These are phyloP conservation scores for Sherardia arvensis DNA, from an alignment of 257 asterid species.

Conservation along the genomic window DNA sequence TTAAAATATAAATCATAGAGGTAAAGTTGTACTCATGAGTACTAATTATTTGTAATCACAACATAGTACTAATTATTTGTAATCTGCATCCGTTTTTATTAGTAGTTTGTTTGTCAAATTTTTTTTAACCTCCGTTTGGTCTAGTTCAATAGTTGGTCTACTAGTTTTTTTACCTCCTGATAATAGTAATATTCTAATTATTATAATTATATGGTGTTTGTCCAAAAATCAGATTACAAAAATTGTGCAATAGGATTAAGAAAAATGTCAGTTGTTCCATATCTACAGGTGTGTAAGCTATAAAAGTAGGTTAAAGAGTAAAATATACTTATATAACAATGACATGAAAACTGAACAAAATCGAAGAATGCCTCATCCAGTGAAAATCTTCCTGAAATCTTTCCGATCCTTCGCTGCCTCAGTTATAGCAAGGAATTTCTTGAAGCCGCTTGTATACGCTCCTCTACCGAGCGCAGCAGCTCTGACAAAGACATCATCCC, in stretches of 20 bases:
- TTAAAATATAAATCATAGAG: no score
- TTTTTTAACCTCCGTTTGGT: no score
- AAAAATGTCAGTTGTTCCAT: not conserved
- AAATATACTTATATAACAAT: not conserved
- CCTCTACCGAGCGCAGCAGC: conserved; percentile 99
- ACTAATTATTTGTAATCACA: no score
- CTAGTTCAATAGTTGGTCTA: no score
- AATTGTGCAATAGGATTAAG: not conserved
- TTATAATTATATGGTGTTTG: no score
- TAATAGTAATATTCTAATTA: no score
- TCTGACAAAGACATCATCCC: conserved; percentile 88
- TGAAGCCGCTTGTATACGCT: conserved; percentile 87
- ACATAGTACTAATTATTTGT: no score
- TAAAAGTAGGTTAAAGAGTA: not conserved
- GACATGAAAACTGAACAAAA: not conserved
- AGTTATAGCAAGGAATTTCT: conserved; percentile 81
- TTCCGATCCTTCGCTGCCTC: conserved; percentile 90
- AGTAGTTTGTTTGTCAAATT: no score
- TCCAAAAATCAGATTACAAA: no score
- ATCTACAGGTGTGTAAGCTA: not conserved
- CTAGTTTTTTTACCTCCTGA: no score
- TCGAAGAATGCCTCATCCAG: conserved; percentile 31
- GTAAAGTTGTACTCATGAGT: no score
- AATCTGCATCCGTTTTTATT: no score
- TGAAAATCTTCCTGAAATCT: conserved; percentile 88